Base-by-base conservation (phyloP, 768 basidiomycete genomes). In the Strobilomyces echinocephalus region DNA sequence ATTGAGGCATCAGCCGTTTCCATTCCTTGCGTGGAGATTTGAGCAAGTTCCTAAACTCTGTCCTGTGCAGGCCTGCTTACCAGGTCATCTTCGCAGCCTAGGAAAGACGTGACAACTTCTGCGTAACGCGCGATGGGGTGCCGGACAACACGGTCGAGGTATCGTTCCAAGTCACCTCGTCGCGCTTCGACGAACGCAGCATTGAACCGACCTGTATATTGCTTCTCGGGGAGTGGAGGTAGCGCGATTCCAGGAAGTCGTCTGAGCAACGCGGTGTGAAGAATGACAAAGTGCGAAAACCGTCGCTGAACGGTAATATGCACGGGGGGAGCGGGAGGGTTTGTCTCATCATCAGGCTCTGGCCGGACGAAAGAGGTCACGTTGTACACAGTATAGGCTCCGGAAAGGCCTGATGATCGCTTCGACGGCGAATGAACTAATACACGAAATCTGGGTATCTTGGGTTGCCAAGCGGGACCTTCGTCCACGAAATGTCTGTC, bases 161-260 rank as follows among this genome's bases (percentile, higher is more conserved):
- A 39, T 20, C 18, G 38, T 39, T 39, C 38, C 38, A 39, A 39
- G 18, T 39, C 38, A 8, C 38, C 18, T 20, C 38, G 38, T 20
- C 38, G 38, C 1, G 38, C 38, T 39, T 39, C 38, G 8, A 39
- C 18, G 9, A 39, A 39, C 8, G 86, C 88, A 18, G 80, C 78
- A 54, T 78, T 87, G 66, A 93, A 92, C 9, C 89, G 75, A 2
- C 88, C 88, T 1, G 88, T 76, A 57, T 93, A 91, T 59, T 88
- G 86, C 63, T 92, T 92, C 65, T 91, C 89, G 0, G 91, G 91
- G 8, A 94, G 76, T 0, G 88, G 87, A 0, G 91, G 90, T 2
- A 94, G 74, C 4, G 83, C 83, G 28, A 93, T 81, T 0, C 87
- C 87, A 7, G 88, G 88, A 4, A 91, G 79, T 8, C 84, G 76